These are phyloP conservation scores for Aegilops bicornis DNA, from an alignment of 176 grass and related monocot species.

Conservation along the genomic window DNA sequence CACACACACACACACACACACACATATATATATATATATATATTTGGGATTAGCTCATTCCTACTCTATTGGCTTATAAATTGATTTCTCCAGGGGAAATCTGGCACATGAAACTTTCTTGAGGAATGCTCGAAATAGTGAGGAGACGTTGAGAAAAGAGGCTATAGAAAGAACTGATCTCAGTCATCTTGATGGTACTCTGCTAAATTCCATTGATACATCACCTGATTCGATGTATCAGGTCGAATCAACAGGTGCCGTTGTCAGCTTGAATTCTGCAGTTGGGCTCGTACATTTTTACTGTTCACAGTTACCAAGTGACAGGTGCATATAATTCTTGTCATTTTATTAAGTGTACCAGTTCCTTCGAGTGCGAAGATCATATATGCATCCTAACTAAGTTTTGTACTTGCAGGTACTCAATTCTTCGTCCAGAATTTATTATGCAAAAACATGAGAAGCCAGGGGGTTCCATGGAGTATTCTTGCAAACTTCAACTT, in stretches of 20 bases:
- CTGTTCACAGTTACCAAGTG: slow-evolving; percentile 93
- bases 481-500: slow-evolving; percentile 95
- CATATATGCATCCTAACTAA: neutral
- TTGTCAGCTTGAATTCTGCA: slow-evolving; percentile 99
- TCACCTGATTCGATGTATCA: slow-evolving; percentile 74
- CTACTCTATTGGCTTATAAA: slow-evolving; percentile 33
- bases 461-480: slow-evolving; percentile 64
- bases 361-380: slow-evolving; percentile 10
- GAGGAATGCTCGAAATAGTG: slow-evolving; percentile 93
- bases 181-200: slow-evolving; percentile 86
- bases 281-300: slow-evolving; percentile 96
- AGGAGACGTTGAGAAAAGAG: slow-evolving; percentile 98
- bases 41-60: neutral
- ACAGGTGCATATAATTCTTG: slow-evolving; percentile 66
- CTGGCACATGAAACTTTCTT: slow-evolving; percentile 86
- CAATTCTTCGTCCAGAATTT: slow-evolving; percentile 94
- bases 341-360: slow-evolving; percentile 5
- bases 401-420: slow-evolving; percentile 59
- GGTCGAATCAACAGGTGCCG: slow-evolving; percentile 92
- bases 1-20: neutral
- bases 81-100: slow-evolving; percentile 65
- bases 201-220: slow-evolving; percentile 59
- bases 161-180: slow-evolving; percentile 99
- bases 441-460: slow-evolving; percentile 88
- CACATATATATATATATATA: neutral